Evolutionary conservation across 192 early-diverging fungal genomes (phyloP), one percentile per base, ranked within the genome.

Genomic region (Funneliformis mosseae): DNA sequence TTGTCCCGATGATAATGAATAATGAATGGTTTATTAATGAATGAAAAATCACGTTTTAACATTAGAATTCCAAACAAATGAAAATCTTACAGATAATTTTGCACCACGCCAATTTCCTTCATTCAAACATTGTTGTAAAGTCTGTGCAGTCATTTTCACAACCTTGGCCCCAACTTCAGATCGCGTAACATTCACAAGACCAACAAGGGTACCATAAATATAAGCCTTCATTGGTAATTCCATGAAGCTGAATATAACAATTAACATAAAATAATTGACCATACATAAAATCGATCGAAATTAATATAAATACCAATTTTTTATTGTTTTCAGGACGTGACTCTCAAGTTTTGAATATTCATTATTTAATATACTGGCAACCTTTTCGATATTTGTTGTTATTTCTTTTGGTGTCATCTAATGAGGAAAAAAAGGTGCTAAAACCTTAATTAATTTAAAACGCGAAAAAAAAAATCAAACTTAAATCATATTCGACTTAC

Each of bases 191-290:
- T 98, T 98, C 39, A 99, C 82, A 25, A 99, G 83, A 41, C 94
- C 96, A 25, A 91, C 90, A 38, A 98, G 85, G 33, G 94, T 93
- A 69, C 92, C 94, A 78, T 95, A 99, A 33, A 95, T 81, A 27
- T 87, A 82, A 23, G 90, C 87, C 71, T 95, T 96, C 77, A 91
- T 88, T 8, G 95, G 93, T 18, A 96, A 80, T 74, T 95, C 92
- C 28, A 84, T 81, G 8, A 95, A 87, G 85, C 94, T 91, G 79
- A 48, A 70, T 59, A 79, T 61, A 8, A 83, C 82, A 81, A 33
- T 85, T 84, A 82, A 83, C 82, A 18, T 48, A 86, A 82, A 77
- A 87, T 39, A 10, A 25, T 39, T 59, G 18, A 7, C 9, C 46
- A 79, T 11, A 66, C 18, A 4, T 33, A 80, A 41, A 86, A 80